Evolutionary conservation across 192 early-diverging fungal species (phyloP), one percentile per base, ranked within the genome.

Genomic region (Neocallimastix lanati): DNA sequence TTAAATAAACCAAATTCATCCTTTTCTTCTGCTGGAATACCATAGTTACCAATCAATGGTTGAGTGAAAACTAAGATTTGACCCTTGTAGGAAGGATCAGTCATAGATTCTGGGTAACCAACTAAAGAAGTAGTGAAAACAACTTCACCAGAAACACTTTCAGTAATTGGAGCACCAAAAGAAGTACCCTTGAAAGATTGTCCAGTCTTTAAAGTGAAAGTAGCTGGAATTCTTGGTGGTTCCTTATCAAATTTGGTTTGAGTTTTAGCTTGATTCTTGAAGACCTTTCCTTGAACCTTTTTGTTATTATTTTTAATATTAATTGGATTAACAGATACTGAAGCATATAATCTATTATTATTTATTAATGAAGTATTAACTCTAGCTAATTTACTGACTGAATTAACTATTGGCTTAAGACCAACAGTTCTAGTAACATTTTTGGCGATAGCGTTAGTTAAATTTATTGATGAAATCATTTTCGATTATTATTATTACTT

Each of bases 51-150:
- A 82, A 96, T 91, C 38, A 98, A 85, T 29, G 96, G 96, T 83
- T 96, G 95, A n/a, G 96, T 96, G 79, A 98, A 96, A 11, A 95
- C 94, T 28, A 98, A 89, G 78, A 98, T 95, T 86, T 98, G 96
- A 76, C 96, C 96, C 38, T 85, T 86, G 85, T 98, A 98, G 21
- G 95, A 96, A 12, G 96, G 96, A 82, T 98, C 96, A 77, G 95
- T 96, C 95, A 98, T 95, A 13, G 93, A 95, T 85, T 98, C 96
- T 18, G 96, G 94, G 86, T 98, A 98, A 35, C 96, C 96, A 25
- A 96, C 96, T 77, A 96, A 82, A 15, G 93, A 93, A 0, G 96
- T 97, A 37, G 96, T 97, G 82, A 98, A 98, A 27, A 98, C 96
- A 21, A 94, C 93, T 84, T 98, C 96, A 82, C 96, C 96, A 28